Base-by-base conservation (phyloP, 352 stramenopile species). In the Pythium guiyangense region DNA sequence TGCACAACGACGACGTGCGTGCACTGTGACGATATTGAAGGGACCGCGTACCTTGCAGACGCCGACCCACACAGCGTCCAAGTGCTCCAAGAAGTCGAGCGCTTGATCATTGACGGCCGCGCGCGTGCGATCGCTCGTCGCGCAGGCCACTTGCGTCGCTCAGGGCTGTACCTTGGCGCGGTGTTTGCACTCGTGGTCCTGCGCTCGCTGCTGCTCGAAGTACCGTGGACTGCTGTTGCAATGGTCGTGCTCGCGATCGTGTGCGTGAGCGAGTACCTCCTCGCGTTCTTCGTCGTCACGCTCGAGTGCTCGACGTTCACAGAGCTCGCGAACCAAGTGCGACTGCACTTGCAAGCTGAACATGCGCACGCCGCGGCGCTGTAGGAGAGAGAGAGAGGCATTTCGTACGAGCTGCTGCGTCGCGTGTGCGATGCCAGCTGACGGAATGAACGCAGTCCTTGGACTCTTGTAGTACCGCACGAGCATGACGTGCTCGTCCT, bases 291-390 rank as follows among this genome's bases (percentile, higher is more conserved):
- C 66, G 81, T 90, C 52, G 64, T 90, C 43, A 90, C 83, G 42
- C 78, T 90, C 46, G 83, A 92, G 69, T 88, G 78, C 63, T 90
- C 83, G 50, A 80, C 76, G 40, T 92, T 92, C 66, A 90, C 77
- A 17, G 80, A 92, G 63, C 60, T 92, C 12, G 63, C 64, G 31
- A 90, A 84, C 66, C 66, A 92, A 59, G 74, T 84, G 54, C 72
- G 81, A 12, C 65, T 92, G 20, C 78, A 89, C 34, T 59, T 84
- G 22, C 62, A 89, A 45, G 67, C 59, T 6, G 59, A 75, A 44
- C 54, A 64, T 9, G 48, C 52, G 40, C 54, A 26, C n/a, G 52
- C 14, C 5, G 60, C 31, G 1, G 54, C 34, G 15, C 14, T 60
- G 34, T 65, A 51, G 37, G 29, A 34, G n/a, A n/a, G n/a, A n/a